Conservation (phyloP, 768 basidiomycete species). For the Boletellus ananiceps region DNA sequence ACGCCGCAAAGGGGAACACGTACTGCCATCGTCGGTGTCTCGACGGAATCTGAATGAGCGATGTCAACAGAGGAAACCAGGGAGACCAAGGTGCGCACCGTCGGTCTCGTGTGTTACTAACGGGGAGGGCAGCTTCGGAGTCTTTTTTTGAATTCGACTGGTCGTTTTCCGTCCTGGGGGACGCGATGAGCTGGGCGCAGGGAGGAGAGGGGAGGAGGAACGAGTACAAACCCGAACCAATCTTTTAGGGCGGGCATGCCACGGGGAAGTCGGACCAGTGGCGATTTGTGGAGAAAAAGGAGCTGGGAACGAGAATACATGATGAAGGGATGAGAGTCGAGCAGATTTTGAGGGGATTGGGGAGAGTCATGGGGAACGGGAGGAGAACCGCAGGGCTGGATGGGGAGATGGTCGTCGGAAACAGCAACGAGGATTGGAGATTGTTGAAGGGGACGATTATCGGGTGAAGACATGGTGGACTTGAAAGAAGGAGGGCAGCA, state of each 20-base stretch:
- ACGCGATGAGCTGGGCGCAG: constrained; percentile 17
- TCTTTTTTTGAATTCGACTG: constrained; percentile 51
- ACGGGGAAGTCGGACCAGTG: constrained; percentile 62
- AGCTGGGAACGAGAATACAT: constrained; percentile 70
- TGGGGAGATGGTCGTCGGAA: constrained; percentile 29
- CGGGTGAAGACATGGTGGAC: constrained; percentile 33
- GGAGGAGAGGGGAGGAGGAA: constrained; percentile 10
- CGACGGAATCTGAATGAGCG: constrained; percentile 56
- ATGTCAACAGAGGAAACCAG: constrained; percentile 6
- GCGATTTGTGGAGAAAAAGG: constrained; percentile 67
- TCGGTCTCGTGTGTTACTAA: constrained; percentile 58
- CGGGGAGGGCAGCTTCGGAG: constrained; percentile 47
- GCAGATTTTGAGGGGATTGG: constrained; percentile 16
- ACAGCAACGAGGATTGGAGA: constrained; percentile 24
- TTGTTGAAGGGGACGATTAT: constrained; percentile 17
- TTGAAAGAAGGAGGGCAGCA: constrained; percentile 12
- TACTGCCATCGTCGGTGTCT: constrained; percentile 73
- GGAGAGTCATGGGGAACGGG: constrained; percentile 9
- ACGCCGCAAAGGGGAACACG: constrained; percentile 14
- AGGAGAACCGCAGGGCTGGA: constrained; percentile 17
- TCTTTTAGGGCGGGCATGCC: constrained; percentile 81
- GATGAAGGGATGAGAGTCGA: constrained; percentile 41
- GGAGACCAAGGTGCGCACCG: constrained; percentile 41
- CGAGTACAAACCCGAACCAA: constrained; percentile 76
- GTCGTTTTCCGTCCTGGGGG: constrained; percentile 45